phyloP scores from a whole-genome alignment of 352 stramenopile species.

The Phytopythium kandeliae region DNA sequence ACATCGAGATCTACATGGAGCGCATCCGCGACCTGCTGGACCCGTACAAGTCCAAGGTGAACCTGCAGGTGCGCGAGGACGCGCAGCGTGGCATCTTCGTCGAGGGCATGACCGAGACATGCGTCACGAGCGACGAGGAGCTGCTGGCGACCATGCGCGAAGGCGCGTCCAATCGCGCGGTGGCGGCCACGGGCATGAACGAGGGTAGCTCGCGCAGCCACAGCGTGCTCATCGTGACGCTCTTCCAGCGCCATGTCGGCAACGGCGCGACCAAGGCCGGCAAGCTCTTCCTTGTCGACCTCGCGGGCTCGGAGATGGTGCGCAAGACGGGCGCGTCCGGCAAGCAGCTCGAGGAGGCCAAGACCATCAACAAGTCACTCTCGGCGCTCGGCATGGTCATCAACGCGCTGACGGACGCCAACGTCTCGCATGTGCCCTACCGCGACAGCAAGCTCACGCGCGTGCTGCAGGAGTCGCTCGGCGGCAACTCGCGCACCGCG shows the following conservation, averaged over 20 bases:
- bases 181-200: slow-evolving; percentile 93
- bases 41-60: slow-evolving; percentile 87
- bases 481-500: slow-evolving; percentile 91
- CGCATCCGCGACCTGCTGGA: slow-evolving; percentile 91
- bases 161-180: slow-evolving; percentile 76
- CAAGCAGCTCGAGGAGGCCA: slow-evolving; percentile 91
- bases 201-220: slow-evolving; percentile 89
- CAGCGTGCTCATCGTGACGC: slow-evolving; percentile 90
- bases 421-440: slow-evolving; percentile 82
- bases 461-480: slow-evolving; percentile 91
- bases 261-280: slow-evolving; percentile 86
- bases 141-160: slow-evolving; percentile 80
- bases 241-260: slow-evolving; percentile 83
- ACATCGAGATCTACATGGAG: slow-evolving; percentile 98
- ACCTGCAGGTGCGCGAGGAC: slow-evolving; percentile 89
- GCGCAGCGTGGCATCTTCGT: slow-evolving; percentile 89
- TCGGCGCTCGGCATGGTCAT: slow-evolving; percentile 93
- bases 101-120: slow-evolving; percentile 91
- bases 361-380: slow-evolving; percentile 96
- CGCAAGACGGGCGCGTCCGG: slow-evolving; percentile 89
- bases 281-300: slow-evolving; percentile 92
- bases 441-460: slow-evolving; percentile 90
- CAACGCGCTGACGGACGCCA: slow-evolving; percentile 88
- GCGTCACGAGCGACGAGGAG: slow-evolving; percentile 89
- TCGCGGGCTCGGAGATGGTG: slow-evolving; percentile 93